Evolutionary conservation across 257 asterid genomes (phyloP).

Genomic region (Ehretia macrophylla): DNA sequence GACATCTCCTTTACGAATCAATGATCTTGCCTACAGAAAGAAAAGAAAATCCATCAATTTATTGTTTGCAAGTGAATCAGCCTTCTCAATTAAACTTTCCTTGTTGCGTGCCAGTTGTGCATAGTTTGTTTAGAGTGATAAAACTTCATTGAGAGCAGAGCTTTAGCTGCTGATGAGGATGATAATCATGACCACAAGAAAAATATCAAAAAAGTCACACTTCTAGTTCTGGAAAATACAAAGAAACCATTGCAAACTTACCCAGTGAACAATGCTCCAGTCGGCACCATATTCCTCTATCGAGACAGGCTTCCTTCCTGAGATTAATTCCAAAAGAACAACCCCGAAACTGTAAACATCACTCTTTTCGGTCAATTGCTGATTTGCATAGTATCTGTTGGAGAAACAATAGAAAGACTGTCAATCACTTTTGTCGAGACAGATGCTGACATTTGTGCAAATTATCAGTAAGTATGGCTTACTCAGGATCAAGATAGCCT

Average conservation of each 20-base stretch:
- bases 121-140: too few relatives aligned
- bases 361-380: slow-evolving; percentile 90
- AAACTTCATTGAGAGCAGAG: too few relatives aligned
- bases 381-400: slow-evolving; percentile 87
- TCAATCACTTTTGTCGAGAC: not conserved
- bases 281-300: slow-evolving; percentile 80
- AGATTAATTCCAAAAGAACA: slow-evolving; percentile 84
- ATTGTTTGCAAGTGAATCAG: too few relatives aligned
- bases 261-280: slow-evolving; percentile 99
- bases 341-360: slow-evolving; percentile 97
- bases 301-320: slow-evolving; percentile 89
- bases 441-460: not conserved
- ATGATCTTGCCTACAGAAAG: slow-evolving; percentile 68
- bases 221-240: not conserved
- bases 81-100: too few relatives aligned
- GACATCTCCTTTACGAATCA: slow-evolving; percentile 87
- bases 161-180: too few relatives aligned
- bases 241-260: slow-evolving; percentile 30
- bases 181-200: too few relatives aligned
- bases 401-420: not conserved
- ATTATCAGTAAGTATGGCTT: slow-evolving; percentile 20
- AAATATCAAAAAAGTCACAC: too few relatives aligned
- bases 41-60: not conserved
- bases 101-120: too few relatives aligned
- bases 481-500: slow-evolving; percentile 99